Evolutionary conservation across 2,329 filamentous ascomycete genomes (phyloP).

Genomic region (Penicillium corylophilum): DNA sequence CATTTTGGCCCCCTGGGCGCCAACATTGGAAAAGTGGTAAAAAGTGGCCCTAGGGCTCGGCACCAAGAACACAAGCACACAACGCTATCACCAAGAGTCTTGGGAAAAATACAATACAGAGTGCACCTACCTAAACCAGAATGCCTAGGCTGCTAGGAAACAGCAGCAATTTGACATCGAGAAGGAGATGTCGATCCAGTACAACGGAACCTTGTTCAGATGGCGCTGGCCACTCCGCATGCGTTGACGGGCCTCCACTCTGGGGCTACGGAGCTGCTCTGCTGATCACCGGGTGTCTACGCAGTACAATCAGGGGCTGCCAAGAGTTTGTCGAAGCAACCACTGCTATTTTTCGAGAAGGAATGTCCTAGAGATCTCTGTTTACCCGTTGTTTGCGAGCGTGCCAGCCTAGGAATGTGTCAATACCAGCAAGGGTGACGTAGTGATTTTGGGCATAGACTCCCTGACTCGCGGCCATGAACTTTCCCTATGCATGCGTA

Average conservation of each 20-base stretch:
- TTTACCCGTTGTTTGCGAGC: conserved; percentile 10
- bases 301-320: neutral
- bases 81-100: neutral
- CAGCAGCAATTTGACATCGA: neutral
- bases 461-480: neutral
- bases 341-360: conserved; percentile 14
- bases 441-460: neutral
- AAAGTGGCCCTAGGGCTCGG: neutral
- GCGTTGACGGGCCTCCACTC: conserved; percentile 4
- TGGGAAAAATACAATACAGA: neutral
- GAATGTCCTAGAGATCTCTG: conserved; percentile 11
- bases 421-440: conserved; percentile 5
- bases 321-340: conserved; percentile 11
- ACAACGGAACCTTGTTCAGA: conserved; percentile 3
- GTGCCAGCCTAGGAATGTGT: conserved; percentile 12
- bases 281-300: conserved; percentile 4
- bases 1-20: neutral
- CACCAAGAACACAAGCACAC: neutral
- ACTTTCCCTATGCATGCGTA: neutral
- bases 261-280: conserved; percentile 2
- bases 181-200: conserved; percentile 16
- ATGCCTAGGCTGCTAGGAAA: neutral
- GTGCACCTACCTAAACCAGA: neutral
- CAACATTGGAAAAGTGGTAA: neutral
- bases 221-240: neutral